phyloP scores from a whole-genome alignment of 2,329 filamentous ascomycete genomes.

The Bipolaris sorokiniana region DNA sequence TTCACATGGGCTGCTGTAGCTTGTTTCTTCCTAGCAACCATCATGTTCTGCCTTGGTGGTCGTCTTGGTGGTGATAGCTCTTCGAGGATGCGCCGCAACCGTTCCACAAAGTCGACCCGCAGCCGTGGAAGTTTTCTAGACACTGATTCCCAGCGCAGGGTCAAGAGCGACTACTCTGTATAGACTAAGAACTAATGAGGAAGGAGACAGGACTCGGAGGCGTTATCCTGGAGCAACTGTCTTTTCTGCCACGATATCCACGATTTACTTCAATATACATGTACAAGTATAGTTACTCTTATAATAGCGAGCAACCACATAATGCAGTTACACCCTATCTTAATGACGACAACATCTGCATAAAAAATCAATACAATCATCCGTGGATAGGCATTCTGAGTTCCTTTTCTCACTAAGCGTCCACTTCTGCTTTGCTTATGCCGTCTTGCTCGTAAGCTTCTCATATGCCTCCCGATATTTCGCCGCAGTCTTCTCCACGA shows the following conservation, averaged over 20 bases:
- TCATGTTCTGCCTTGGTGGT: conserved; percentile 71
- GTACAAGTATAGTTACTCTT: conserved; percentile 4
- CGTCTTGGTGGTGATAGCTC: conserved; percentile 55
- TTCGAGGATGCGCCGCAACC: conserved; percentile 51
- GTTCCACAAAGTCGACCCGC: conserved; percentile 53
- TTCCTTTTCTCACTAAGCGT: not conserved
- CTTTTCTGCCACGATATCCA: conserved; percentile 28
- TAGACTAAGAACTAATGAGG: not conserved
- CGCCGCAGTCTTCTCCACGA: conserved; percentile 69
- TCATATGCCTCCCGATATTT: conserved; percentile 81
- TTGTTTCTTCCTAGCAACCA: conserved; percentile 67
- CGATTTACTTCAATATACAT: conserved; percentile 19
- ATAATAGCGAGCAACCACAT: conserved; percentile 6
- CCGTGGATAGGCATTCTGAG: not conserved
- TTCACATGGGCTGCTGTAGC: conserved; percentile 78
- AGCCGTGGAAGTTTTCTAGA: conserved; percentile 62
- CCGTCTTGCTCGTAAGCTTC: conserved; percentile 63
- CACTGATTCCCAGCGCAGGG: conserved; percentile 55
- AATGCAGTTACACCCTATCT: not conserved
- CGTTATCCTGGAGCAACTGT: not conserved
- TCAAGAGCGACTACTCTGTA: conserved; percentile 21
- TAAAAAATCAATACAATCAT: not conserved
- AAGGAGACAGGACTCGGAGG: not conserved
- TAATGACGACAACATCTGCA: not conserved
- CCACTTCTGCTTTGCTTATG: not conserved